Evolutionary conservation across 108 stramenopile genomes (phyloP), one percentile per base, ranked within the genome.

Genomic region (Mayamaea pseudoterrestris): DNA sequence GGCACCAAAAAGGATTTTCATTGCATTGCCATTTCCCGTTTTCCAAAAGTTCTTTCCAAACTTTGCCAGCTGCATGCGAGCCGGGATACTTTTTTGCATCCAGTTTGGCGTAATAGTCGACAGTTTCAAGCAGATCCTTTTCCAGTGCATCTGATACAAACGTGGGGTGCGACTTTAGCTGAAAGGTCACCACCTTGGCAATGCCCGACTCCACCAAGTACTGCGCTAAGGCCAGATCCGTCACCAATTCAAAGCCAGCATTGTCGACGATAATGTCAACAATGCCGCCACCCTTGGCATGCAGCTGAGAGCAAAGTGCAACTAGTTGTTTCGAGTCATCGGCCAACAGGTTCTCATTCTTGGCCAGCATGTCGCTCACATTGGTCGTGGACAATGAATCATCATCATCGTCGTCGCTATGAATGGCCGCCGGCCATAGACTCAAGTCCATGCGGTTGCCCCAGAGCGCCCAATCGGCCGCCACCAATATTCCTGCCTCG

Each of bases 261-360:
- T 97, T 97, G 63, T 97, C 95, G 7, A 94, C 91, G 53, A 97
- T 86, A 41, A 97, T 88, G 68, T 94, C 93, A 4, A 97, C 69
- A 14, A 56, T 63, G 17, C 84, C 82, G 12, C 68, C 85, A n/a
- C 93, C 90, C 3, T 61, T 65, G 11, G 46, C 47, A 14, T 57
- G 63, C 24, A 92, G 53, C 39, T 41, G 62, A 23, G 69, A 61
- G 42, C 80, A 82, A 55, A 66, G 65, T 5, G 63, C 66, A 17
- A 70, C 61, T 35, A 87, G 54, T n/a, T 50, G 21, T 9, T 57
- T 55, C 5, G 80, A 69, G 57, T 96, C 95, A 66, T 96, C 95
- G 58, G 89, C 84, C 23, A 96, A 70, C 22, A 96, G 58, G 26
- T 93, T 89, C 29, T 90, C 75, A 32, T 60, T 53, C 3, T 71